Evolutionary conservation across 2,329 filamentous ascomycete genomes (phyloP), one percentile per base, ranked within the genome.

Genomic region (Emergomyces pasteurianus): DNA sequence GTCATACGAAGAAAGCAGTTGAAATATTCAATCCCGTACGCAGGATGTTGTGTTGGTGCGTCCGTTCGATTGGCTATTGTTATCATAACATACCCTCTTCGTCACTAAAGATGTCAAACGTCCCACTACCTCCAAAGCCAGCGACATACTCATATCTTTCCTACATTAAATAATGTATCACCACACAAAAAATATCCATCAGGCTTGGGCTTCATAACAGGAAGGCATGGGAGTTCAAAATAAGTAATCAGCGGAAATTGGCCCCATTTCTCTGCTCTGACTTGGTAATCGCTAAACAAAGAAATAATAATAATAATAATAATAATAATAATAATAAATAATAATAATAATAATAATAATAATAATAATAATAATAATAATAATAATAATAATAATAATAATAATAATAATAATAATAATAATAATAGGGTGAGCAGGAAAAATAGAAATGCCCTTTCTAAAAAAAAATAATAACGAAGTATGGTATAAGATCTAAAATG

Each of bases 1-100:
- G 72, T 6, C 66, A 72, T 59, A 76, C 75, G n/a, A 78, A 77
- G 66, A 77, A 77, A 60, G 71, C 68, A 18, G 67, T n/a, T 75
- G 6, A 68, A 73, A 14, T 75, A 73, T 59, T 72, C 72, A 28
- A 71, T 75, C 28, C 67, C 76, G 2, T 72, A 72, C 43, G 72
- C 78, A 42, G 75, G 72, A 3, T 78, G 74, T 61, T 72, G 72
- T 2, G 70, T 74, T 1, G 74, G 73, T 64, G 63, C 31, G 64
- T 50, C 40, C 36, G 8, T 28, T 38, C 18, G 14, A 9, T 23
- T 49, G 1, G 31, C 10, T 23, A 23, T 38, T 6, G 56, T 47
- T 40, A 47, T 34, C 23, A 3, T 14, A 42, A 55, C 55, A 26
- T 16, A 47, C 9, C 21, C 23, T 16, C 31, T 26, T n/a, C 43